Evolutionary conservation across 2,329 filamentous ascomycete genomes (phyloP).

Genomic region (Alternaria sp.): DNA sequence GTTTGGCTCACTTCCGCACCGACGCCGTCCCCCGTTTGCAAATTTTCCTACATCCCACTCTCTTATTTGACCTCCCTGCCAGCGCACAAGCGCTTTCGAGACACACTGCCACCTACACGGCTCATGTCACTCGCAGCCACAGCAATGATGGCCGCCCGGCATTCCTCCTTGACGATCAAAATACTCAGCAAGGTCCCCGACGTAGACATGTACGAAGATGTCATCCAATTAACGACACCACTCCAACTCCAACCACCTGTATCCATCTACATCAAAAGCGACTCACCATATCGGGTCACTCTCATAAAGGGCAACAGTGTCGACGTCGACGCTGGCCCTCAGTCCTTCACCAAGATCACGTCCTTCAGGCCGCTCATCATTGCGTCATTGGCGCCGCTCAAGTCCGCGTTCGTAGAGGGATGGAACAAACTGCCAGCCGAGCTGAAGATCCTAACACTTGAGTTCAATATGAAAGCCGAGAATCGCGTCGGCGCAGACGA

Average conservation of each 20-base stretch:
- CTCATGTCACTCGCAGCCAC: not conserved
- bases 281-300: not conserved
- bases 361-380: not conserved
- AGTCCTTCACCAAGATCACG: not conserved
- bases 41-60: not conserved
- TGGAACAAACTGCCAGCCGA: not conserved
- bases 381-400: not conserved
- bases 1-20: not conserved
- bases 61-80: not conserved
- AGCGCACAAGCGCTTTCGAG: not conserved
- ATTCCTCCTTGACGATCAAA: not conserved
- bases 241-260: not conserved
- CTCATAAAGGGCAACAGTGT: not conserved
- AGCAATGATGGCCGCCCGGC: not conserved
- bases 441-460: not conserved
- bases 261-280: not conserved
- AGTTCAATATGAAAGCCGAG: not conserved
- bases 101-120: not conserved
- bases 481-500: not conserved
- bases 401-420: not conserved
- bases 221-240: not conserved
- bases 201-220: not conserved
- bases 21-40: not conserved
- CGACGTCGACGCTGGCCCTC: not conserved
- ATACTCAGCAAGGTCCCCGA: not conserved